Conservation (phyloP, 2,329 filamentous ascomycete species). For the Pseudocercospora crystallina region DNA sequence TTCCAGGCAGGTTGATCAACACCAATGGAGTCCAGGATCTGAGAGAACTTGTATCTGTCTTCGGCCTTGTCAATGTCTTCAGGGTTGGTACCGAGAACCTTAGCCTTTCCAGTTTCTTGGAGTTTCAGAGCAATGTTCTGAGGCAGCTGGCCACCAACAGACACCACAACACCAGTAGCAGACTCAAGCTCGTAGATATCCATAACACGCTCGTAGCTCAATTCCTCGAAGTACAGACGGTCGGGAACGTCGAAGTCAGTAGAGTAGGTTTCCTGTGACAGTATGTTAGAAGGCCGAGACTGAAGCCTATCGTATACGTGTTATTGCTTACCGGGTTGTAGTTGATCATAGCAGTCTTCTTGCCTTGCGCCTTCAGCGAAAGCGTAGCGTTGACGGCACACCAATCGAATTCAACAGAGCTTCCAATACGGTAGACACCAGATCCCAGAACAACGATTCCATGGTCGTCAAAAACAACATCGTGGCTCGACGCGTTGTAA, state of each 20-base stretch:
- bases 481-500: conserved; percentile 92
- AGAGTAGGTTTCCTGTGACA: conserved; percentile 46
- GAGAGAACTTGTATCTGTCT: conserved; percentile 96
- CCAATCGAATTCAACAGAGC: conserved; percentile 98
- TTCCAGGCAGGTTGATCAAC: conserved; percentile 98
- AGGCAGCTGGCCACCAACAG: conserved; percentile 90
- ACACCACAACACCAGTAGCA: conserved; percentile 85
- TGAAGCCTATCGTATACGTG: background rate
- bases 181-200: conserved; percentile 86
- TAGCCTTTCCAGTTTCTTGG: conserved; percentile 85
- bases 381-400: conserved; percentile 89
- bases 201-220: conserved; percentile 97
- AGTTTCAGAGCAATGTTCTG: conserved; percentile 96
- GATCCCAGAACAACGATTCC: conserved; percentile 86
- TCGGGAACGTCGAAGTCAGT: conserved; percentile 91
- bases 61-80: conserved; percentile 96
- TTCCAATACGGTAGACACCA: conserved; percentile 96
- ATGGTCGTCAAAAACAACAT: conserved; percentile 90
- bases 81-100: conserved; percentile 88
- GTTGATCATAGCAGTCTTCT: conserved; percentile 99
- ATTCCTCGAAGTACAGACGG: conserved; percentile 92
- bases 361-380: conserved; percentile 78
- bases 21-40: conserved; percentile 93
- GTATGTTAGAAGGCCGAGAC: background rate
- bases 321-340: conserved; percentile 10